A percentile compares a stretch with the other conserved stretches of the same genome.
These are phyloP conservation scores for Saccharomycopsis fodiens DNA, from an alignment of 805 yeast genomes.

Conservation along the genomic window DNA sequence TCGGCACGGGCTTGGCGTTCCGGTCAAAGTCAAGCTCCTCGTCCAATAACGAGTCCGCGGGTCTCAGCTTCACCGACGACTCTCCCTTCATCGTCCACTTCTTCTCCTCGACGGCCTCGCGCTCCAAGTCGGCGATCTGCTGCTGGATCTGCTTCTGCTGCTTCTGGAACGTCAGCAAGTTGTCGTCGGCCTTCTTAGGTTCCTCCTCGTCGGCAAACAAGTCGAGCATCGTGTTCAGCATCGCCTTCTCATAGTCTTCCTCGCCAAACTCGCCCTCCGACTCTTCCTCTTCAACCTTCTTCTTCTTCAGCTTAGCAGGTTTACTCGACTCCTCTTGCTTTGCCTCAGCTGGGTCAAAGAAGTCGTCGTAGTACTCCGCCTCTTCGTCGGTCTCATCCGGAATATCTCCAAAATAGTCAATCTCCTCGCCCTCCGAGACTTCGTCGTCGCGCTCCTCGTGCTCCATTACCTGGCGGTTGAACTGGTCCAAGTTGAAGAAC, in stretches of 20 bases:
- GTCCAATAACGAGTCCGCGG: constrained; percentile 72
- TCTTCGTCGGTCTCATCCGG: constrained; percentile 49
- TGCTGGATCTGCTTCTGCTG: constrained; percentile 71
- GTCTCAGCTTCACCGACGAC: constrained; percentile 72
- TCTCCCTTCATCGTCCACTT: constrained; percentile 96
- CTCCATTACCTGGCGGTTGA: constrained; percentile 65
- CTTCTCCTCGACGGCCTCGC: constrained; percentile 83
- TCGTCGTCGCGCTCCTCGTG: constrained; percentile 43
- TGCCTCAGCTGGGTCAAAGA: constrained; percentile 39
- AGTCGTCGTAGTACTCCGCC: constrained; percentile 56
- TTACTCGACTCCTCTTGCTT: constrained; percentile 12
- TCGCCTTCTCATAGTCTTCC: constrained; percentile 54
- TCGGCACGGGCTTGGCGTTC: constrained; percentile 92
- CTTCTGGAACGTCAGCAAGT: constrained; percentile 69
- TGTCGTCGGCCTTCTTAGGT: constrained; percentile 25
- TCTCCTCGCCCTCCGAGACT: constrained; percentile 41
- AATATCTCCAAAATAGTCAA: constrained; percentile 45
- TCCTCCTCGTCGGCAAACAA: constrained; percentile 42
- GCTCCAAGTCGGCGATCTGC: constrained; percentile 74
- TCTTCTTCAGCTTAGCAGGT: constrained; percentile 11
- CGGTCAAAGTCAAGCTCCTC: constrained; percentile 87
- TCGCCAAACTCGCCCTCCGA: constrained; percentile 46
- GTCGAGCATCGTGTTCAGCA: constrained; percentile 56
- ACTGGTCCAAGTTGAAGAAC: constrained; percentile 78
- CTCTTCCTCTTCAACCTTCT: constrained; percentile 22